Evolutionary conservation across 179 eudicot species (phyloP).

Genomic region (Beta macrorhiza): DNA sequence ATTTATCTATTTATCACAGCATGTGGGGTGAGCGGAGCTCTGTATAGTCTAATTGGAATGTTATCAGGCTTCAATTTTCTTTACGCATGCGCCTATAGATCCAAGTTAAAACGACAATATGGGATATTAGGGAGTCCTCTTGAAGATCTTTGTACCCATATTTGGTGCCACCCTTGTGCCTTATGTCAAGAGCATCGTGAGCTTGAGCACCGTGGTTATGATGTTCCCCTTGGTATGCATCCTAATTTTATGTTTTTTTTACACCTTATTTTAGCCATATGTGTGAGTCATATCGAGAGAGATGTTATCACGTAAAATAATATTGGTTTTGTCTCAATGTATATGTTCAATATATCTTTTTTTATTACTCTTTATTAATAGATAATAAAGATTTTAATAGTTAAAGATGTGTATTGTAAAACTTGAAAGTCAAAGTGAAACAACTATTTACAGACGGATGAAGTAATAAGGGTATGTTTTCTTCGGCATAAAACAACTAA

Average conservation of each 20-base stretch:
- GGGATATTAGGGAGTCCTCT: slow-evolving; percentile 3
- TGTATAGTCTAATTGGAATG: slow-evolving; percentile 8
- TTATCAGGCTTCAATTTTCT: slow-evolving; percentile 14
- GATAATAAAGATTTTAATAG: too few species aligned
- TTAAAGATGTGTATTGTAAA: too few species aligned
- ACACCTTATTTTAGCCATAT: not conserved
- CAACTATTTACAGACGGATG: too few species aligned
- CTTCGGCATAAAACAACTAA: too few species aligned
- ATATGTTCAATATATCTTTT: too few species aligned
- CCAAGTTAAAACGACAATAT: slow-evolving; percentile 24
- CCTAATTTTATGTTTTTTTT: not conserved
- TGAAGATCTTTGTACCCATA: slow-evolving; percentile 24
- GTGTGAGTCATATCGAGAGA: not conserved
- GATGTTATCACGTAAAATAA: too few species aligned
- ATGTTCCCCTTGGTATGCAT: slow-evolving; percentile 22
- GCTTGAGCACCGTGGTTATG: slow-evolving; percentile 25
- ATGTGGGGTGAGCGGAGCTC: slow-evolving; percentile 29
- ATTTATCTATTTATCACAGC: not conserved
- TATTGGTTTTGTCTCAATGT: too few species aligned
- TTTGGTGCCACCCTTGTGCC: slow-evolving; percentile 27
- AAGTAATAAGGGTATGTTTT: too few species aligned
- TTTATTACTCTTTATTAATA: too few species aligned
- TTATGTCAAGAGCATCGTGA: slow-evolving; percentile 28
- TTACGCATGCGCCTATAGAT: slow-evolving; percentile 21
- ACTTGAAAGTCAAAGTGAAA: too few species aligned